A percentile compares a stretch with the other conserved stretches of the same genome.
Evolutionary conservation across 2,329 filamentous ascomycete genomes (phyloP).

Genomic region (Fusarium praegraminearum): DNA sequence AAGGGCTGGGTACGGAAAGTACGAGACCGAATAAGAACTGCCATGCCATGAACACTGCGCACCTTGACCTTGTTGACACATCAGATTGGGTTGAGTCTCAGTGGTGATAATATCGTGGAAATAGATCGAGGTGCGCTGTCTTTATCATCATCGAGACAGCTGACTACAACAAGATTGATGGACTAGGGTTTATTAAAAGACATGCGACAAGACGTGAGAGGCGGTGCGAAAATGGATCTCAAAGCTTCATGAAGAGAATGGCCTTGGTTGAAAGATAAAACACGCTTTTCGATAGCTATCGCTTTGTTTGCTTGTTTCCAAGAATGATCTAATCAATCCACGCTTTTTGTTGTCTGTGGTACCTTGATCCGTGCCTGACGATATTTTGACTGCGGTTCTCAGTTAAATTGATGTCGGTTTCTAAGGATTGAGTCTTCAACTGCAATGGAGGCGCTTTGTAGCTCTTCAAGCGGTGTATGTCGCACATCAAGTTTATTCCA

Average conservation of each 20-base stretch:
- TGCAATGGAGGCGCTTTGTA: background rate
- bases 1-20: background rate
- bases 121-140: background rate
- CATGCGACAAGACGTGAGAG: accelerated
- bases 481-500: accelerated
- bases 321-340: background rate
- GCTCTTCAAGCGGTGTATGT: background rate
- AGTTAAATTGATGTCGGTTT: background rate
- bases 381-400: background rate
- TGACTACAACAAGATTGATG: background rate
- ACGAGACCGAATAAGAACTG: background rate
- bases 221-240: background rate
- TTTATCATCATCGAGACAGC: background rate
- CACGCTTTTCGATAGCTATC: background rate
- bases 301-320: background rate
- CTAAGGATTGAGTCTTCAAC: background rate
- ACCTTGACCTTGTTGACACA: background rate
- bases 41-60: too few relatives aligned
- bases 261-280: background rate
- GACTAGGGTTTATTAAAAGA: background rate
- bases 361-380: accelerated
- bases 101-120: accelerated
- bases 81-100: background rate
- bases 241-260: background rate
- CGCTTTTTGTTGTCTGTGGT: background rate